Conservation (phyloP, 2,329 filamentous ascomycete species). For the Colletotrichum trifolii region DNA sequence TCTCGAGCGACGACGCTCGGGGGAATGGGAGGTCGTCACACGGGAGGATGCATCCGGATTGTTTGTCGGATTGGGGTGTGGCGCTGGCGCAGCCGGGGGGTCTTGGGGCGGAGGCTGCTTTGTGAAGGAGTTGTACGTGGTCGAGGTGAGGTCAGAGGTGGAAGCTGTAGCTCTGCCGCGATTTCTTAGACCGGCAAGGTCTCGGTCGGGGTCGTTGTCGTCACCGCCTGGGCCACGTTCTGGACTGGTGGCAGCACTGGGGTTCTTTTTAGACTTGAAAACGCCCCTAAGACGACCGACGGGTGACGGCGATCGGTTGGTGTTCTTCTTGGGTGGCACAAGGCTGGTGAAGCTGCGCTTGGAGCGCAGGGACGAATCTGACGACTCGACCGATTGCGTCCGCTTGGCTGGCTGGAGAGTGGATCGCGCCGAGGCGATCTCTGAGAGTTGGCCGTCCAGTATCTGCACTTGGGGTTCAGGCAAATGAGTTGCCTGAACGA, state of each 20-base stretch:
- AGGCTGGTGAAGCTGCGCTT: constrained; percentile 50
- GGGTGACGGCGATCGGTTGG: constrained; percentile 74
- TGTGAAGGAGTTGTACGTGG: neutral
- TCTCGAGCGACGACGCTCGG: constrained; percentile 31
- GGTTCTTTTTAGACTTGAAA: constrained; percentile 68
- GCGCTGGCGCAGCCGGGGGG: constrained; percentile 6
- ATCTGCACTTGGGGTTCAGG: constrained; percentile 57
- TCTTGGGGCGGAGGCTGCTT: constrained; percentile 19
- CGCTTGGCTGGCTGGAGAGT: constrained; percentile 50
- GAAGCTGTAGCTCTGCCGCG: constrained; percentile 33
- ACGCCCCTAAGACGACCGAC: constrained; percentile 78
- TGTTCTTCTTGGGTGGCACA: constrained; percentile 54
- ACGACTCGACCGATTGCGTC: constrained; percentile 47
- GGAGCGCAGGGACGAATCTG: constrained; percentile 42
- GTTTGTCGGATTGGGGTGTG: constrained; percentile 26
- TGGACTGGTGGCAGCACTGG: constrained; percentile 55
- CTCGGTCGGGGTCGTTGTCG: constrained; percentile 35
- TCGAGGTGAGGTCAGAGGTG: constrained; percentile 34
- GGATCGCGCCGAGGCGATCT: constrained; percentile 47
- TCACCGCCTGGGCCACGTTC: constrained; percentile 41
- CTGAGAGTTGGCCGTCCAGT: constrained; percentile 46
- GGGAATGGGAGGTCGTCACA: constrained; percentile 31
- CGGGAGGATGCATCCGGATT: constrained; percentile 24
- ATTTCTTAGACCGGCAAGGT: constrained; percentile 22
- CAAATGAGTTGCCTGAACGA: constrained; percentile 69